Percentiles rank a stretch among this genome's conserved stretches.
phyloP scores from a whole-genome alignment of 495 filamentous ascomycete species.

The Penicillium subrubescens region DNA sequence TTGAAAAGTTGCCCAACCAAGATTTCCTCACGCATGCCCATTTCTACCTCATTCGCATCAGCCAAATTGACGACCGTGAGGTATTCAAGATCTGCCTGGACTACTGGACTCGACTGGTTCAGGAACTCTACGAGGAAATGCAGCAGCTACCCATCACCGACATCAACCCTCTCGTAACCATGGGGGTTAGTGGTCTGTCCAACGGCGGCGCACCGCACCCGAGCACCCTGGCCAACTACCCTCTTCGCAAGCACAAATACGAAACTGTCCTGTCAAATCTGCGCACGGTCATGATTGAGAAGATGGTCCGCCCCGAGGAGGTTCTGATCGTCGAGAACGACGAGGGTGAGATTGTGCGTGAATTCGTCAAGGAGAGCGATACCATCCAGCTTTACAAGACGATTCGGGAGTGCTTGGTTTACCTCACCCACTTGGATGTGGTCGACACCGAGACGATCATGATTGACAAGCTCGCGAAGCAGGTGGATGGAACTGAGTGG shows the following conservation, averaged over 20 bases:
- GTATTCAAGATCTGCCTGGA: slow-evolving; percentile 99
- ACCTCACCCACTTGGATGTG: slow-evolving; percentile 96
- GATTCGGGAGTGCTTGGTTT: slow-evolving; percentile 94
- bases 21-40: slow-evolving; percentile 94
- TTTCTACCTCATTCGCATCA: slow-evolving; percentile 96
- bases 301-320: slow-evolving; percentile 98
- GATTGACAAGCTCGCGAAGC: slow-evolving; percentile 94
- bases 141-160: slow-evolving; percentile 90
- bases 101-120: slow-evolving; percentile 99
- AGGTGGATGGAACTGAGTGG: slow-evolving; percentile 95
- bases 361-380: slow-evolving; percentile 99
- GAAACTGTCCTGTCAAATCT: slow-evolving; percentile 90
- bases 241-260: slow-evolving; percentile 96
- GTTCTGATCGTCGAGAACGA: slow-evolving; percentile 99
- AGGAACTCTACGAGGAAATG: slow-evolving; percentile 99
- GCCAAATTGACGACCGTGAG: slow-evolving; percentile 96
- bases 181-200: slow-evolving; percentile 68
- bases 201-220: slow-evolving; percentile 87
- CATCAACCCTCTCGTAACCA: slow-evolving; percentile 79
- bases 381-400: slow-evolving; percentile 99
- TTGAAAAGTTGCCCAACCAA: slow-evolving; percentile 92
- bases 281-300: slow-evolving; percentile 98
- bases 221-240: slow-evolving; percentile 76
- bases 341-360: slow-evolving; percentile 97
- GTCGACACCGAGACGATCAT: slow-evolving; percentile 97